Evolutionary conservation across 2,329 filamentous ascomycete genomes (phyloP), one percentile per base, ranked within the genome.

Genomic region (Curvularia eragrostidis): DNA sequence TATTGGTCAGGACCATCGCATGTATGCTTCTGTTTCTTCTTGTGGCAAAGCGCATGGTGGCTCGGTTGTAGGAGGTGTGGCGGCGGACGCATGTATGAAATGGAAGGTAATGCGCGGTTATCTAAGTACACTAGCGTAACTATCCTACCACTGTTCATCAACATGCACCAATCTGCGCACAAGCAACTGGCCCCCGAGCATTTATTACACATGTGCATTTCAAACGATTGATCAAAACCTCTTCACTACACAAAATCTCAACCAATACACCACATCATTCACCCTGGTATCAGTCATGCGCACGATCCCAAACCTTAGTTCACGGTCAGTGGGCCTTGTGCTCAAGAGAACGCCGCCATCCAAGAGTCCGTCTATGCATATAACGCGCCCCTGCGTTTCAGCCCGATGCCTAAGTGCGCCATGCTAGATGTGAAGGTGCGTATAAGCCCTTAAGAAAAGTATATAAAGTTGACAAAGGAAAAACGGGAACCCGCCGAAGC

Each of bases 381-480:
- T 39, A 49, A 48, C 44, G 55, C 51, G 55, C 55, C 51, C 51
- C 46, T 46, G 51, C 52, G 34, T 54, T 65, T 30, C 56, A 56
- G 48, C 55, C 46, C 57, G 44, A 57, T 46, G 46, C 48, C 58
- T 50, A 44, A 56, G 58, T 57, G 44, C 61, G 62, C 64, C 59
- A 57, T 63, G 58, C 64, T 61, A 49, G 54, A 55, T 61, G 42
- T 55, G 51, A 59, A 54, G 50, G 54, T 59, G 57, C 50, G 38
- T 56, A 51, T 48, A 49, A 52, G 52, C 34, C 56, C 48, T 53
- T 53, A n/a, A 58, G 54, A 54, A 59, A 46, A 54, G 48, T 50
- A 43, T 28, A 38, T 46, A 41, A 48, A 52, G 43, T 21, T 32
- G 56, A 58, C 43, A 50, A 61, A 58, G 43, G 49, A 54, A 30